These are phyloP conservation scores for Prasinococcaceae sp. DNA, from an alignment of 139 green algal species.

Conservation along the genomic window DNA sequence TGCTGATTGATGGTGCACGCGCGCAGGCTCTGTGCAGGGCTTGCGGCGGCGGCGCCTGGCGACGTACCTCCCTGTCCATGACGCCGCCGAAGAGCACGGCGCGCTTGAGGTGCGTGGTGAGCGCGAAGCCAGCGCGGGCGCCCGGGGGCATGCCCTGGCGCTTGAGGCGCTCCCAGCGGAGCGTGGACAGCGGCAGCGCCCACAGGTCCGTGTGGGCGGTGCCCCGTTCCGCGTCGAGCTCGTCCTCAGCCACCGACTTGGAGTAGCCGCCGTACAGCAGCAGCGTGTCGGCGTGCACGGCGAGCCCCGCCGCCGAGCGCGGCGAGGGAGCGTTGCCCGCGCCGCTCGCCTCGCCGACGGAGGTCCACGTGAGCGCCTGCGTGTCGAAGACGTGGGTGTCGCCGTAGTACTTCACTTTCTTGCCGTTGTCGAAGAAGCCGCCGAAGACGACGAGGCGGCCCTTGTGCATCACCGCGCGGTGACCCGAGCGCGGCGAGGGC, in stretches of 20 bases:
- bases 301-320: constrained; percentile 2
- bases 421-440: constrained; percentile 82
- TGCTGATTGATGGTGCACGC: too few species aligned
- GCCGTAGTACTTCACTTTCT: constrained; percentile 60
- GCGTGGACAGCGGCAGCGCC: constrained; percentile 40
- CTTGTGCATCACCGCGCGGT: constrained; percentile 70
- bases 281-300: constrained; percentile 46
- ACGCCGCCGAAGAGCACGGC: constrained; percentile 86
- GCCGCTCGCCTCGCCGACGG: constrained; percentile 10
- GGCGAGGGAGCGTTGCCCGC: too few species aligned
- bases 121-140: constrained; percentile 50
- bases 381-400: constrained; percentile 76
- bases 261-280: constrained; percentile 82
- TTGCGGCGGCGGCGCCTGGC: too few species aligned
- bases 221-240: constrained; percentile 53
- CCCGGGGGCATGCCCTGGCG: constrained; percentile 69
- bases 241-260: constrained; percentile 50
- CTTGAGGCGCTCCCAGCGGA: constrained; percentile 68
- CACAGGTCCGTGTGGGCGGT: constrained; percentile 74
- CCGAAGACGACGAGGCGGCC: constrained; percentile 74
- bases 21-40: too few species aligned
- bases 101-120: constrained; percentile 52
- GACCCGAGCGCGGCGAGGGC: constrained; percentile 64
- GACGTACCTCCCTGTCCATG: constrained; percentile 43
- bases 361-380: constrained; percentile 50